Base-by-base conservation (phyloP, 495 filamentous ascomycete species). In the Cudoniella acicularis region DNA sequence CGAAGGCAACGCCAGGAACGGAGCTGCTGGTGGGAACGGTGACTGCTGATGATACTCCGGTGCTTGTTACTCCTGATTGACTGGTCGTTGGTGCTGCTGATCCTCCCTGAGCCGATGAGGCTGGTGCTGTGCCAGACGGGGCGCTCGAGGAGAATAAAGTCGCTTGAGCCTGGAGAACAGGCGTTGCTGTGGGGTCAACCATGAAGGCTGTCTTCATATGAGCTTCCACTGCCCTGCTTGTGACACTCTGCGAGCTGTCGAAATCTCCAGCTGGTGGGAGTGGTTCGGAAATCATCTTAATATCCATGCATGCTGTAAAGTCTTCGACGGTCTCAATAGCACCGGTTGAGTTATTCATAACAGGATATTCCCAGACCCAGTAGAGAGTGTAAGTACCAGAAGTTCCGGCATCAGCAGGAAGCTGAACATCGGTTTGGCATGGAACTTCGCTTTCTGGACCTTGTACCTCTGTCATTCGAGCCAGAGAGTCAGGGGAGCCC, bases 361-460 rank as follows among this genome's bases (percentile, higher is more conserved):
- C 86, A 2, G 87, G 85, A 90, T 90, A 97, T 62, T 95, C 86
- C 92, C 92, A 96, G 3, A 96, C 84, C 92, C 92, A 97, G 73
- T 96, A 92, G 42, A 94, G 69, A 0, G 90, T 90, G 60, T 87
- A 87, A 25, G 77, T 79, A 18, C 86, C 83, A 48, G 65, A 59
- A 1, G 68, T 60, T 16, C 79, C 80, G 16, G 84, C 82, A 47
- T 71, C 65, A 2, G 67, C 59, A 2, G 92, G 92, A 40, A 97
- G 71, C 43, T 79, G 71, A 42, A 95, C 71, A 64, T 94, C 87
- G 26, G 84, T 82, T 72, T 96, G 91, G 69, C 92, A 96, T 13
- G 23, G 26, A 22, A 60, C 20, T 21, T 66, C 63, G 0, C 81
- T 81, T 58, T 89, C 54, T 30, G 30, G 30, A 13, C 30, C 30